phyloP scores from a whole-genome alignment of 2,329 filamentous ascomycete species.

The Penicillium hordei region DNA sequence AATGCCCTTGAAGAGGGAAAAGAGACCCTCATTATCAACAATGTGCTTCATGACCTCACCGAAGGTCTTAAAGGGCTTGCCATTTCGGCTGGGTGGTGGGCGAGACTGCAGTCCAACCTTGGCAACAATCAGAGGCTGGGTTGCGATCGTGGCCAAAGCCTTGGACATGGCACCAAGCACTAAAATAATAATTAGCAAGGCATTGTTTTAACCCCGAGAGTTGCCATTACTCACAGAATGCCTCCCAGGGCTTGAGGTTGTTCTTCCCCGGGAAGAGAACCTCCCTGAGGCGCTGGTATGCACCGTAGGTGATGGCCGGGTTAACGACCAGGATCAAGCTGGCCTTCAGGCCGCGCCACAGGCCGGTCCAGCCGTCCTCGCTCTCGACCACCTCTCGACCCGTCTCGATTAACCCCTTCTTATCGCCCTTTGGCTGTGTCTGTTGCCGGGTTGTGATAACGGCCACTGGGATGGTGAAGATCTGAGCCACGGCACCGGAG shows the following conservation, averaged over 20 bases:
- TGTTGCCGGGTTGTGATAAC: conserved; percentile 96
- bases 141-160: conserved; percentile 82
- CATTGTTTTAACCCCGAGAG: neutral
- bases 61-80: conserved; percentile 91
- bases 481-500: conserved; percentile 85
- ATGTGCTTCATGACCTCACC: conserved; percentile 95
- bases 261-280: conserved; percentile 73
- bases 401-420: conserved; percentile 83
- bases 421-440: conserved; percentile 79
- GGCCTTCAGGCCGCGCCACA: conserved; percentile 19
- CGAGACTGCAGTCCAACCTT: conserved; percentile 96
- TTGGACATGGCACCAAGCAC: conserved; percentile 93
- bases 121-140: conserved; percentile 93
- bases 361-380: conserved; percentile 70
- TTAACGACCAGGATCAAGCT: conserved; percentile 23
- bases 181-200: conserved; percentile 38
- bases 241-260: conserved; percentile 77
- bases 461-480: conserved; percentile 94
- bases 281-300: conserved; percentile 84
- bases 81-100: conserved; percentile 77
- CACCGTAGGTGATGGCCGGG: conserved; percentile 80
- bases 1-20: conserved; percentile 95
- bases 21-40: conserved; percentile 76
- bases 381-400: conserved; percentile 85
- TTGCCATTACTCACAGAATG: conserved; percentile 71